A percentile compares a stretch with the other conserved stretches of the same genome.
These are phyloP conservation scores for Candida mattraensis DNA, from an alignment of 805 yeast species.

Conservation along the genomic window DNA sequence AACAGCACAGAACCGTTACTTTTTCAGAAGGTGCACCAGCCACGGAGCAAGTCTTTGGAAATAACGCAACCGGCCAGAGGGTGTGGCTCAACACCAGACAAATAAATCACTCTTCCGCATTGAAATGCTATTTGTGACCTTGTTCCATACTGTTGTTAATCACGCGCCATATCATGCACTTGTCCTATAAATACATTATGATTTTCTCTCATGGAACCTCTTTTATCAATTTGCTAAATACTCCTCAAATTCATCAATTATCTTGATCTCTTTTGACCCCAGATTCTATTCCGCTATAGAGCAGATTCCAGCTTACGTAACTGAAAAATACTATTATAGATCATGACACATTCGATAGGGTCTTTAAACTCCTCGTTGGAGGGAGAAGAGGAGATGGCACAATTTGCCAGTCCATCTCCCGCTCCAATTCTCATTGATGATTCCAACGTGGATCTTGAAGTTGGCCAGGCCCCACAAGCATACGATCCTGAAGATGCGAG, in stretches of 20 bases:
- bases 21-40: constrained; percentile 10
- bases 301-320: background rate
- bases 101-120: background rate
- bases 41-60: constrained; percentile 7
- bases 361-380: constrained; percentile 22
- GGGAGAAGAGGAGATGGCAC: too few species aligned
- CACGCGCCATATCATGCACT: constrained; percentile 6
- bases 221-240: too few species aligned
- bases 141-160: background rate
- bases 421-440: constrained; percentile 1
- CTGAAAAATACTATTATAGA: background rate
- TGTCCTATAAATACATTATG: too few species aligned
- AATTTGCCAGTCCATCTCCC: constrained; percentile 3
- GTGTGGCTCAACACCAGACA: constrained; percentile 1
- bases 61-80: constrained; percentile 17
- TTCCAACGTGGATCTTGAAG: constrained; percentile 15
- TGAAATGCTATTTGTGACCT: background rate
- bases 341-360: constrained; percentile 19
- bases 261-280: too few species aligned
- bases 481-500: constrained; percentile 50
- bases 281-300: background rate
- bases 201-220: too few species aligned
- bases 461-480: constrained; percentile 35
- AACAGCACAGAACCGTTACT: constrained; percentile 12
- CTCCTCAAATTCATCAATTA: too few species aligned